Evolutionary conservation across 164 flowering plant genomes (phyloP), one percentile per base, ranked within the genome.

Genomic region (Piper betle): DNA sequence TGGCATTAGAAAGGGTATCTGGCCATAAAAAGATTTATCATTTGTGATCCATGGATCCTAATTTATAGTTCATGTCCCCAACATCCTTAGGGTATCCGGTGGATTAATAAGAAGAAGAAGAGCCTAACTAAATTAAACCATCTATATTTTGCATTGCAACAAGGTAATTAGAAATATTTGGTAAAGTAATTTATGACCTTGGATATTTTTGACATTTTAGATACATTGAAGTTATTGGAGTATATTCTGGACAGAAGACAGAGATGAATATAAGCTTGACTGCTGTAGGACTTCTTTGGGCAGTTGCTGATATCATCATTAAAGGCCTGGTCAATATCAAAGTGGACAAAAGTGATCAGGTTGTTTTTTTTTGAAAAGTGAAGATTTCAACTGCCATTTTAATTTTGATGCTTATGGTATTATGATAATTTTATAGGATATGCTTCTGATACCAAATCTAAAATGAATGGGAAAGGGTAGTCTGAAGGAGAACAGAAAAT

Each of bases 181-280:
- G 5, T 11, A 37, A 46, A 16, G 7, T 53, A 8, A 2, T 15
- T 15, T 15, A 3, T 43, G 3, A 3, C 50, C 9, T 41, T 41
- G 4, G 12, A 19, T 58, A 18, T 62, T 42, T 38, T 48, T 58
- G 46, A 3, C 63, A 25, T 59, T 73, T 70, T 86, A 94, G 99
- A 71, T 94, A 97, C 63, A 74, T 94, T 58, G 96, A 91, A 73
- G 99, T 94, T 64, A 81, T 91, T 57, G 99, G 99, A 71, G 96
- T 97, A 52, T 94, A 91, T 65, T 73, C 91, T 82, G 74, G 80
- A 64, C 99, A 94, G 66, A 81, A 84, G 74, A 85, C 96, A 39
- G 99, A 94, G 71, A 63, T 94, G 70, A 94, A 94, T 66, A 94
- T 94, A 76, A 94, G 99, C 75, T 79, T 94, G 80, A 94, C 99